phyloP scores from a whole-genome alignment of 2,329 filamentous ascomycete genomes.

The Pestalotiopsis sp. region DNA sequence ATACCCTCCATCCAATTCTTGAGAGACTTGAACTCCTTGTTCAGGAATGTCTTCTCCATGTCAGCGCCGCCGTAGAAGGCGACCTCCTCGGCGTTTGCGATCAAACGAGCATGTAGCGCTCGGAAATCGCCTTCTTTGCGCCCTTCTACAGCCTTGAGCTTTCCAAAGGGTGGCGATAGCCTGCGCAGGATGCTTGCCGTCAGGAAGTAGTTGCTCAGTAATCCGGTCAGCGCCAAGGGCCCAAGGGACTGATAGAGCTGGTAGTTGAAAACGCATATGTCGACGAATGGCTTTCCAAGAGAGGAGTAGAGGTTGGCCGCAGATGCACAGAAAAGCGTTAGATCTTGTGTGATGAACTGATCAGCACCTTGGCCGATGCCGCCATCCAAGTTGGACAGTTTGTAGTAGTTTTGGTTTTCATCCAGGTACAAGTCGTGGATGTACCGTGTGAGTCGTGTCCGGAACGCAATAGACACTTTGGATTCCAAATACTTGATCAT shows the following conservation, averaged over 20 bases:
- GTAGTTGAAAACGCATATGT: slow-evolving; percentile 97
- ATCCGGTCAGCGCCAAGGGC: slow-evolving; percentile 80
- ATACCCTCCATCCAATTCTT: slow-evolving; percentile 98
- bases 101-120: slow-evolving; percentile 84
- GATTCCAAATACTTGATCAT: slow-evolving; percentile 99
- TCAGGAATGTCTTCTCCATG: slow-evolving; percentile 91
- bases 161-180: slow-evolving; percentile 93
- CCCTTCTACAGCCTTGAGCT: slow-evolving; percentile 93
- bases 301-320: slow-evolving; percentile 94
- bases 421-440: slow-evolving; percentile 97
- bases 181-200: slow-evolving; percentile 88
- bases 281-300: slow-evolving; percentile 96
- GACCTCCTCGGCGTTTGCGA: slow-evolving; percentile 96
- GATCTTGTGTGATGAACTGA: slow-evolving; percentile 96
- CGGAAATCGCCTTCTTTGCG: slow-evolving; percentile 95
- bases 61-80: slow-evolving; percentile 96
- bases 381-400: slow-evolving; percentile 88
- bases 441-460: slow-evolving; percentile 90
- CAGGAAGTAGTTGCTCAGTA: slow-evolving; percentile 90
- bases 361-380: slow-evolving; percentile 90
- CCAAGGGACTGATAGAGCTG: slow-evolving; percentile 92
- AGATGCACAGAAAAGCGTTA: slow-evolving; percentile 92
- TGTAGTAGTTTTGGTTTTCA: slow-evolving; percentile 95
- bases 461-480: slow-evolving; percentile 97
- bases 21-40: slow-evolving; percentile 88